Evolutionary conservation across 331 rosid species (phyloP), one percentile per base, ranked within the genome.

Genomic region (Telfairia occidentalis): DNA sequence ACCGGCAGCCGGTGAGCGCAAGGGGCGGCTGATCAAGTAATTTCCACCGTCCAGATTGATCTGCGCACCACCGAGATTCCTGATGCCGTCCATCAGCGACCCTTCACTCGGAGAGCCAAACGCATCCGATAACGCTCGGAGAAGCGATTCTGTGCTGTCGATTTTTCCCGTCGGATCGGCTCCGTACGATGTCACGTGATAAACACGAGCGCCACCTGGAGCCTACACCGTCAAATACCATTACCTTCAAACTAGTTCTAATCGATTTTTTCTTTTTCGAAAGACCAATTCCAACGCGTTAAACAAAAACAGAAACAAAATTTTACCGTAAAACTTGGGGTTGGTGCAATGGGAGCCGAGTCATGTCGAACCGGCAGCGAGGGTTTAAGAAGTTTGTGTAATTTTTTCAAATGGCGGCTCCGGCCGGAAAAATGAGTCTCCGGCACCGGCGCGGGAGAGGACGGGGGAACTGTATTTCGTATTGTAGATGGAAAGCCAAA

Each of bases 91-190:
- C 42, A 91, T 86, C 89, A 95, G 80, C 38, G 53, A 10, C 13
- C 90, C 90, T 54, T 82, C 74, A 55, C 75, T 54, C 16, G 76
- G 78, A 37, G 76, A 84, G 23, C 80, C 75, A 11, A 71, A 43
- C 63, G 92, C 97, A 46, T 86, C 97, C 42, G 86, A 80, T 46
- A 94, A 86, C 55, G 91, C 97, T 76, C 53, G 63, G n/a, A 83
- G 84, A 21, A 94, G 45, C 2, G 96, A 95, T 7, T 82, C 87
- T 0, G 96, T 91, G 78, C 98, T 94, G 66, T 94, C 98, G 29
- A 55, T 78, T 45, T 63, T 83, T 4, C 96, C 98, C 0, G 90
- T 90, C 23, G 97, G 96, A 79, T 94, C 98, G 38, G 96, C 97
- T 2, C 98, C 98, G 71, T 86, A 94, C 0, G 86, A 64, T 29